Conservation (phyloP, 169 alveolate species). For the Eimeria nieschulzi region DNA sequence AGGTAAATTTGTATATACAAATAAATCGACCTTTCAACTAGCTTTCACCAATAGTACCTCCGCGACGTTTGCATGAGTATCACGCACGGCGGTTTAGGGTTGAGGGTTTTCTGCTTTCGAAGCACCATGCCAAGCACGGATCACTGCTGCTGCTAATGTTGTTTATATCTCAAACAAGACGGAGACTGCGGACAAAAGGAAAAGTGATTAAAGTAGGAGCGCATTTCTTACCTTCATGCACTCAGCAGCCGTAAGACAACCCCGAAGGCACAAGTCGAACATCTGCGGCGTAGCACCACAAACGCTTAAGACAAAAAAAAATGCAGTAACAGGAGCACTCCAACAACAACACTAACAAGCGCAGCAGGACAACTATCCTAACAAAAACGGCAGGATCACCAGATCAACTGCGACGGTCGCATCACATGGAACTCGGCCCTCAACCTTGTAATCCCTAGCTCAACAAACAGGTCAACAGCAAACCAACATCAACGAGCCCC, state of each 20-base stretch:
- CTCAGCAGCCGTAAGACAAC: not conserved
- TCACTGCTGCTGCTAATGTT: no score
- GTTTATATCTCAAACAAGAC: not conserved
- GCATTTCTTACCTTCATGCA: slow-evolving; percentile 4
- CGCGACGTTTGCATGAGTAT: no score
- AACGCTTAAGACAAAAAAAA: not conserved
- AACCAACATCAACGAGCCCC: no score
- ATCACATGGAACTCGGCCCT: not conserved
- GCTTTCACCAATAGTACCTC: no score
- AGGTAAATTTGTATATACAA: no score
- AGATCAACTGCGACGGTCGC: not conserved
- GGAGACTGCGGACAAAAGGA: not conserved
- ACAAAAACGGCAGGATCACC: not conserved
- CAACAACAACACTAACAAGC: not conserved
- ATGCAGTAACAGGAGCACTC: no score
- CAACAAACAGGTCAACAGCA: no score
- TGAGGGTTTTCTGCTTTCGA: no score
- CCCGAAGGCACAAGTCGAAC: slow-evolving; percentile 8
- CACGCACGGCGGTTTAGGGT: no score
- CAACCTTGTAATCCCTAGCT: not conserved
- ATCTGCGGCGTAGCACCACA: not conserved
- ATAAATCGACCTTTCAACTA: no score
- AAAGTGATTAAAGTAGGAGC: no score
- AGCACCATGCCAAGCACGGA: no score
- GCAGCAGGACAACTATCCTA: not conserved